Conservation (phyloP, 805 yeast species). For the Metschnikowia aberdeeniae region DNA sequence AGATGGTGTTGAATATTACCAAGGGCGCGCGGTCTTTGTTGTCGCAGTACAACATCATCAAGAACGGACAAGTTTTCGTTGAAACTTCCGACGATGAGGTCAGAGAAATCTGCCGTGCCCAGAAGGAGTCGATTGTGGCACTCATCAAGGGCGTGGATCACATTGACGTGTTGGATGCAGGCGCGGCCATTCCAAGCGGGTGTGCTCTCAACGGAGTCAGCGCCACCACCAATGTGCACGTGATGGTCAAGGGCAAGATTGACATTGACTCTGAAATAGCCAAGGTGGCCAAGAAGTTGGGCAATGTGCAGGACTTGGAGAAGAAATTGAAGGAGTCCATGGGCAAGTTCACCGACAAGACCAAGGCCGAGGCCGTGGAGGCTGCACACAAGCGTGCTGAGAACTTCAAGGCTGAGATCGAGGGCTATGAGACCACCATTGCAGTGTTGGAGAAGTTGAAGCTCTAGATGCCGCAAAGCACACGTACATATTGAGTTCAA, state of each 20-base stretch:
- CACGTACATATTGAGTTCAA: no score
- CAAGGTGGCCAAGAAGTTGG: conserved; percentile 76
- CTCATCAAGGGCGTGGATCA: conserved; percentile 86
- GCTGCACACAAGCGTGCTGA: conserved; percentile 66
- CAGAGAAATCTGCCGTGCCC: conserved; percentile 55
- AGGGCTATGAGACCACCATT: conserved; percentile 83
- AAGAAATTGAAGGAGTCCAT: conserved; percentile 67
- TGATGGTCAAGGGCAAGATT: conserved; percentile 90
- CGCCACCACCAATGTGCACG: conserved; percentile 79
- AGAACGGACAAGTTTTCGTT: conserved; percentile 82
- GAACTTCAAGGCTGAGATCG: conserved; percentile 77
- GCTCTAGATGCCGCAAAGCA: conserved; percentile 22
- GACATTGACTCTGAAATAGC: conserved; percentile 87
- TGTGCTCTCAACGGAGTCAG: conserved; percentile 82
- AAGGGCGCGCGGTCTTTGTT: conserved; percentile 89
- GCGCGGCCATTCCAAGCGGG: conserved; percentile 73
- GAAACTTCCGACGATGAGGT: conserved; percentile 55
- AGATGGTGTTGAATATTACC: conserved; percentile 78
- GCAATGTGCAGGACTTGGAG: conserved; percentile 56
- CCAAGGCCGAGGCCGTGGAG: conserved; percentile 75
- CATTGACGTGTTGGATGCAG: conserved; percentile 57
- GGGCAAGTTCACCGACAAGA: conserved; percentile 83
- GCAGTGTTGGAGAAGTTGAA: conserved; percentile 77
- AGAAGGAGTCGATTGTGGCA: conserved; percentile 83
- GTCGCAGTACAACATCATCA: conserved; percentile 83